Base-by-base conservation (phyloP, 345 rosid species). In the Brassica incana region DNA sequence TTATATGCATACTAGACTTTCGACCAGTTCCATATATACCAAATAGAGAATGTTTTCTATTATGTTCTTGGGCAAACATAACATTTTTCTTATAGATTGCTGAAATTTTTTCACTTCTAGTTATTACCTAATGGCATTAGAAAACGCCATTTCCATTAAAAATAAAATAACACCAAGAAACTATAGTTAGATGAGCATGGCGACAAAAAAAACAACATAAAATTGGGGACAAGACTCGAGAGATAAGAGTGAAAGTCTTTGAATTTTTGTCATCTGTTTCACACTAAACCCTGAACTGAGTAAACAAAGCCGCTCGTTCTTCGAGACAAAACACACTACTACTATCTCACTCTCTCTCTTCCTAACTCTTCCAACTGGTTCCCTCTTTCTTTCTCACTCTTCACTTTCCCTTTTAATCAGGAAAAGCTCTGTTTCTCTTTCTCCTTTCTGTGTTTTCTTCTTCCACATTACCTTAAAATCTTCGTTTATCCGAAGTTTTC, bases 221-320 rank as follows among this genome's bases (percentile, higher is more conserved):
- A 32, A 29, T 3, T 32, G 14, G 5, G 32, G 30, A 63, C 58
- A 38, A 65, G 29, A 20, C 62, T 58, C 29, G 1, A 64, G 40
- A 65, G 75, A 70, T 64, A 71, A 71, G 40, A 69, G 27, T 10
- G 30, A 2, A 74, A 75, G 83, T 80, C 79, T 63, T 75, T 40
- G 69, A 75, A 69, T 32, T 7, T 68, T 65, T 48, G 16, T 52
- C 58, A 27, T 72, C 62, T 20, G 75, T 74, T 80, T 80, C 83
- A 80, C 83, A 80, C 79, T 80, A 69, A 74, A 74, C 72, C 76
- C 54, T 74, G 64, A 36, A 69, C 75, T 56, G 30, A 76, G 72
- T 65, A 71, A 66, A 76, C 74, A 58, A 70, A 72, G 84, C 84
- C 77, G 84, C 84, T 76, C 80, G 80, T 76, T 66, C 84, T 81